Conservation (phyloP, 228 moss, liverwort and hornwort species). For the Sphagnum magellanicum region DNA sequence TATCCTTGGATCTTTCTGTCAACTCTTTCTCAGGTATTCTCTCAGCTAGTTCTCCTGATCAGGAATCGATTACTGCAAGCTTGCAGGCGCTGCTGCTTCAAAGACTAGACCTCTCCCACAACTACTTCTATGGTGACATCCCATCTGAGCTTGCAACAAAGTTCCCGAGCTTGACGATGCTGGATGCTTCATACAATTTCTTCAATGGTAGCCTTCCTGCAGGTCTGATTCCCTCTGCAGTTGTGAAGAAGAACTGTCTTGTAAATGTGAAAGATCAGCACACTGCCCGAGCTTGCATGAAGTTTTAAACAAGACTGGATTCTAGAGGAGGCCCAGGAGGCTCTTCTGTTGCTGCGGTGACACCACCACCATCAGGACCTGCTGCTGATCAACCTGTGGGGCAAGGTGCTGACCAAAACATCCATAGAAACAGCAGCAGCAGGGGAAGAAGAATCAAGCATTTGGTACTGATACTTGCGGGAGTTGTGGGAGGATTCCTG, state of each 20-base stretch:
- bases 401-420: neutral
- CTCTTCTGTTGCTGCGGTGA: neutral
- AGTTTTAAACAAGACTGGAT: conserved; percentile 56
- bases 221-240: conserved; percentile 34
- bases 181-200: conserved; percentile 73
- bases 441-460: conserved; percentile 15
- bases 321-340: conserved; percentile 1
- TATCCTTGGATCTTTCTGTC: conserved; percentile 44
- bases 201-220: conserved; percentile 66
- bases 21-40: conserved; percentile 53
- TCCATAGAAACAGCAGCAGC: neutral
- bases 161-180: conserved; percentile 19
- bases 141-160: conserved; percentile 17
- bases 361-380: conserved; percentile 7
- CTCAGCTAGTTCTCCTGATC: neutral
- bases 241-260: conserved; percentile 74
- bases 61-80: conserved; percentile 27
- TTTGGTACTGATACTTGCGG: conserved; percentile 65
- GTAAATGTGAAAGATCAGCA: conserved; percentile 48
- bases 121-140: conserved; percentile 56
- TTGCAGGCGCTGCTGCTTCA: conserved; percentile 17
- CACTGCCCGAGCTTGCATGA: conserved; percentile 35
- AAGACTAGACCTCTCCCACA: conserved; percentile 45
- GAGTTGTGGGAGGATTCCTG: conserved; percentile 58
- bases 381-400: neutral